phyloP scores from a whole-genome alignment of 1,139 yeast species.

The Yamadazyma trypodendri region DNA sequence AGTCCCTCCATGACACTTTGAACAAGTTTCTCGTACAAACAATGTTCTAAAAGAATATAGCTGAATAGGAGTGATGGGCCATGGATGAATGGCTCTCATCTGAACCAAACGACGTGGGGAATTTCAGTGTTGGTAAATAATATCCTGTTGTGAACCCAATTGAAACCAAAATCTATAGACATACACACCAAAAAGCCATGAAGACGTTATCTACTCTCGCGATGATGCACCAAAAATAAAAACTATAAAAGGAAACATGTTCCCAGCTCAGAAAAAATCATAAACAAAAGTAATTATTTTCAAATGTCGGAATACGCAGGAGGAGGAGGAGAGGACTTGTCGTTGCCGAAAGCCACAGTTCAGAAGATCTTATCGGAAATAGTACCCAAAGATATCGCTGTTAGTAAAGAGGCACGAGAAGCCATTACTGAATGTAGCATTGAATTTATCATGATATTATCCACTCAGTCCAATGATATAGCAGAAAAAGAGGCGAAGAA shows the following conservation, averaged over 20 bases:
- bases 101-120: too few relatives aligned
- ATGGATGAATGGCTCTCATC: too few relatives aligned
- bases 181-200: too few relatives aligned
- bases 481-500: slow-evolving; percentile 96
- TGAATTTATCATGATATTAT: slow-evolving; percentile 90
- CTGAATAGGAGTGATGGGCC: too few relatives aligned
- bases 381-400: slow-evolving; percentile 79
- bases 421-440: slow-evolving; percentile 95
- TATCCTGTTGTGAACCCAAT: too few relatives aligned
- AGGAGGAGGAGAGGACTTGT: slow-evolving; percentile 40
- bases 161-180: too few relatives aligned
- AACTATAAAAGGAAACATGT: slow-evolving; percentile 11
- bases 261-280: slow-evolving; percentile 6
- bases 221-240: slow-evolving; percentile 4
- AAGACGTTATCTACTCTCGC: neutral
- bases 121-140: too few relatives aligned
- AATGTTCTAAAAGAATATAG: too few relatives aligned
- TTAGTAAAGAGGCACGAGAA: slow-evolving; percentile 92
- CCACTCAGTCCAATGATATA: slow-evolving; percentile 92
- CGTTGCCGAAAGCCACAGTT: slow-evolving; percentile 76
- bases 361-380: slow-evolving; percentile 92
- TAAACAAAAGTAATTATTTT: slow-evolving; percentile 4
- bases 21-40: slow-evolving; percentile 17
- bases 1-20: slow-evolving; percentile 30
- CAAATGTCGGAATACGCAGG: slow-evolving; percentile 40